Base-by-base conservation (phyloP, 208 protist genomes). In the Polymyxa betae region DNA sequence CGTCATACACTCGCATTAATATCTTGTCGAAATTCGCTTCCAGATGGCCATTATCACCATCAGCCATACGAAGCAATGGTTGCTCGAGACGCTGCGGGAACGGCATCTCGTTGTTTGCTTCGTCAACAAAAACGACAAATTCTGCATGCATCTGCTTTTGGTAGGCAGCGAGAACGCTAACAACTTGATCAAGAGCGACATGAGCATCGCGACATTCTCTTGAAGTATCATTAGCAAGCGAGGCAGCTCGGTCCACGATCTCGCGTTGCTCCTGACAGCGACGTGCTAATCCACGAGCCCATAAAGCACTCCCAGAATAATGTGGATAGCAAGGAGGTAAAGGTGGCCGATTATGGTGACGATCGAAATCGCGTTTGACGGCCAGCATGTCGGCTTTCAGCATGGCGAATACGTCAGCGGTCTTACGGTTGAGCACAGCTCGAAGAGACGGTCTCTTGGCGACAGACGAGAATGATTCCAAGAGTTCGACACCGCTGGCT, bases 381-480 rank as follows among this genome's bases (percentile, higher is more conserved):
- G 82, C 40, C 64, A 95, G 95, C 32, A 98, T 92, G 43, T 95
- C 94, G 24, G 93, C 91, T 24, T 93, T 92, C 77, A 98, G 97
- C 16, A 97, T 92, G 45, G 93, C 93, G 93, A 95, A 97, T 64
- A 98, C 95, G 52, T 96, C 95, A 82, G 96, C 95, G 88, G 96
- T 97, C 92, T 96, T 96, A 77, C 95, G 93, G 92, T 98, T 96
- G 32, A 99, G 94, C 91, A 97, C 95, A 46, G 97, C 93, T 54
- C 97, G 94, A 44, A 99, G 96, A 89, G 97, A 95, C 91, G 98
- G 97, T 91, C 96, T 96, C 93, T 97, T 95, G 88, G 97, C 96
- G 46, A 99, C 94, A 68, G 96, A 94, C 77, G 95, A 96, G 93
- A 99, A 99, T 29, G 97, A 96, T 91, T 98, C 97, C 82, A 98